Conservation (phyloP, 805 yeast species). For the Teunomyces pallodes region DNA sequence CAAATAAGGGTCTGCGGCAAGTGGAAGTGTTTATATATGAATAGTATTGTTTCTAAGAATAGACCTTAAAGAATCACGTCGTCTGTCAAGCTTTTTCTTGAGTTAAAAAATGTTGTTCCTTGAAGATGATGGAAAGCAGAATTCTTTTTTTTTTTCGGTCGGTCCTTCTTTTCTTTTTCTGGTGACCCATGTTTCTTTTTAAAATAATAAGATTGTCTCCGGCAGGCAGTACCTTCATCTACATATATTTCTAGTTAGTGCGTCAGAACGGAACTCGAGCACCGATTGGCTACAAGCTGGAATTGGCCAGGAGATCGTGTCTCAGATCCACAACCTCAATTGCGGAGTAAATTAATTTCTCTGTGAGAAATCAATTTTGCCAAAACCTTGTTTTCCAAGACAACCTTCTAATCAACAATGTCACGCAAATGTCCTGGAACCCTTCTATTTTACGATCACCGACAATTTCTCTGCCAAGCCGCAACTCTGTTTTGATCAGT, state of each 20-base stretch:
- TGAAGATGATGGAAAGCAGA: conserved; percentile 1
- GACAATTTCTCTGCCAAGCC: not conserved
- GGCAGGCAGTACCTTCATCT: conserved; percentile 3
- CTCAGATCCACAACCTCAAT: no score
- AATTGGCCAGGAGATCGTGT: no score
- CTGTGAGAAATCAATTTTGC: not conserved
- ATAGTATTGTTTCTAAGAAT: not conserved
- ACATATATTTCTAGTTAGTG: not conserved
- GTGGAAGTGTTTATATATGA: not conserved
- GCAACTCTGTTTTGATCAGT: not conserved
- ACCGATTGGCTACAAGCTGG: no score
- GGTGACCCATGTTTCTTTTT: not conserved
- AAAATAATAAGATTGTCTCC: conserved; percentile 2
- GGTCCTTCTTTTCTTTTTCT: not conserved
- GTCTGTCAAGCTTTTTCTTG: not conserved
- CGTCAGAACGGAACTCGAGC: not conserved
- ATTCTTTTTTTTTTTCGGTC: conserved; percentile 1
- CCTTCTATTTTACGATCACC: not conserved
- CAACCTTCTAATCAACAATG: not conserved
- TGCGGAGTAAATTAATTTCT: no score
- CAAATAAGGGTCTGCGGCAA: not conserved
- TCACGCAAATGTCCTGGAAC: not conserved
- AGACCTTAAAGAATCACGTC: not conserved
- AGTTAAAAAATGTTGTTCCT: not conserved
- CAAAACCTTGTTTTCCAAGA: not conserved